These are phyloP conservation scores for Malus asiatica DNA, from an alignment of 306 rosid species.

Conservation along the genomic window DNA sequence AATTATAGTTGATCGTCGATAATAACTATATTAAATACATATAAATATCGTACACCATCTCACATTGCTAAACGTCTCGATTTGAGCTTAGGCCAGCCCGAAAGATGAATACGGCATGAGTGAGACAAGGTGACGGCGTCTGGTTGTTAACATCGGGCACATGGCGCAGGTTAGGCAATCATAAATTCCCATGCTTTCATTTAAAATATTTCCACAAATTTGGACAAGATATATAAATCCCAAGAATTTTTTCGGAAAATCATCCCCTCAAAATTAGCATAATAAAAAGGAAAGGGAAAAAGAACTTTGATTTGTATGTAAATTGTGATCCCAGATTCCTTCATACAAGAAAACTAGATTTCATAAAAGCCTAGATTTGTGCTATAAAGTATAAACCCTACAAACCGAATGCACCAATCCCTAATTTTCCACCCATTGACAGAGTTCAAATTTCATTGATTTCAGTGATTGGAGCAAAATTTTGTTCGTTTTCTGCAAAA, in stretches of 20 bases:
- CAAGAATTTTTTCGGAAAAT: neutral
- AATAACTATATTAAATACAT: too few species aligned
- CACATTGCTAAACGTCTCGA: conserved; percentile 24
- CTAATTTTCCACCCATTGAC: conserved; percentile 12
- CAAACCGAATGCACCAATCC: conserved; percentile 25
- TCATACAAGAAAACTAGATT: conserved; percentile 12
- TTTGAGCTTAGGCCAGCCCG: conserved; percentile 4
- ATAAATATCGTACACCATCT: too few species aligned
- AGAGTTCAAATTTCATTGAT: neutral
- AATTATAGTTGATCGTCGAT: too few species aligned
- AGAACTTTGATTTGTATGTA: neutral
- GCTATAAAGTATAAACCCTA: conserved; percentile 31
- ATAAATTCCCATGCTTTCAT: conserved; percentile 2
- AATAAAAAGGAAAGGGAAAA: neutral
- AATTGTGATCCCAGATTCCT: conserved; percentile 48
- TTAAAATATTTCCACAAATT: neutral
- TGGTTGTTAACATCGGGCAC: conserved; percentile 8
- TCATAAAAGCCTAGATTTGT: conserved; percentile 32
- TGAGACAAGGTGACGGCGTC: conserved; percentile 2
- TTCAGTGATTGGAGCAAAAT: neutral
- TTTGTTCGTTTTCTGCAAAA: conserved; percentile 2
- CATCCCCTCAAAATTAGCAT: conserved; percentile 33
- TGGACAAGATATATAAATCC: conserved; percentile 22
- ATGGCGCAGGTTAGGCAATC: conserved; percentile 17
- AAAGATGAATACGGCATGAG: neutral